phyloP scores from a whole-genome alignment of 495 filamentous ascomycete genomes.

The Aspergillus baeticus region DNA sequence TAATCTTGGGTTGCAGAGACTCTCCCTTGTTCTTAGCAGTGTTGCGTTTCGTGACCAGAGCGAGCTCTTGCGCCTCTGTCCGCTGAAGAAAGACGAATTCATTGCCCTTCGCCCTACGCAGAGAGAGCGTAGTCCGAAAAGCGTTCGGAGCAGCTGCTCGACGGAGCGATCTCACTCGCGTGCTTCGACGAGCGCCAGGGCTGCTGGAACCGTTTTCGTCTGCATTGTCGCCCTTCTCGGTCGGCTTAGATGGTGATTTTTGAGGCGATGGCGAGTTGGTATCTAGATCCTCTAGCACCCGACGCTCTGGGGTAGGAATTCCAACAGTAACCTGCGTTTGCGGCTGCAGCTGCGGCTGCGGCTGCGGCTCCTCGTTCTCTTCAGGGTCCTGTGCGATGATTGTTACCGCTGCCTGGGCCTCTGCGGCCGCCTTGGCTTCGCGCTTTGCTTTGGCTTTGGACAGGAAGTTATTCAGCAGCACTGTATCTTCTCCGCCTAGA shows the following conservation, averaged over 20 bases:
- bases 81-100: constrained; percentile 56
- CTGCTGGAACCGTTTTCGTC: constrained; percentile 25
- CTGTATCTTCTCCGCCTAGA: constrained; percentile 56
- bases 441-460: constrained; percentile 60
- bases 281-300: constrained; percentile 51
- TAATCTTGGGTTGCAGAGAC: constrained; percentile 44
- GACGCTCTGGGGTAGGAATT: constrained; percentile 42
- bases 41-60: constrained; percentile 52
- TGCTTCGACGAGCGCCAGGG: constrained; percentile 40
- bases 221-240: constrained; percentile 17
- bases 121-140: constrained; percentile 50
- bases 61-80: constrained; percentile 58
- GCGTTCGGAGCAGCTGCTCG: constrained; percentile 20
- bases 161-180: constrained; percentile 32
- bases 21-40: constrained; percentile 58
- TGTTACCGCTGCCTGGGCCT: constrained; percentile 12
- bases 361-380: constrained; percentile 19
- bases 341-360: constrained; percentile 10
- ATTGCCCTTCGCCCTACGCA: constrained; percentile 54
- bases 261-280: constrained; percentile 54
- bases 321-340: constrained; percentile 22
- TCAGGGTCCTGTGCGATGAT: constrained; percentile 28
- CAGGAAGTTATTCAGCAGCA: constrained; percentile 59
- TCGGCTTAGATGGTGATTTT: constrained; percentile 38
- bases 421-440: constrained; percentile 43